Base-by-base conservation (phyloP, 495 filamentous ascomycete species). In the Aspergillus leporis region DNA sequence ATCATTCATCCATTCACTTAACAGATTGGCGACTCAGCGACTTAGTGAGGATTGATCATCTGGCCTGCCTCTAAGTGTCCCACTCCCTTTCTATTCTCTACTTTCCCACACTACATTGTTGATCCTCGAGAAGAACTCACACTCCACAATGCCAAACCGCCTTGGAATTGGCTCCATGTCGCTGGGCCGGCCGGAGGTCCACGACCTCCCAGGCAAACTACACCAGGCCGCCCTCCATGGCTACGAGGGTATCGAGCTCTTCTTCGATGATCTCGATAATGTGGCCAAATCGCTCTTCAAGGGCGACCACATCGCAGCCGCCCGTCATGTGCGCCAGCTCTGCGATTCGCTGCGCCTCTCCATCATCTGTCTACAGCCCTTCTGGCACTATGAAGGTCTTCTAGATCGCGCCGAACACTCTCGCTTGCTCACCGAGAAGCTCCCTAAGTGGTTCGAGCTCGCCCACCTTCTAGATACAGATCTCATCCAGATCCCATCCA, bases 321-420 rank as follows among this genome's bases (percentile, higher is more conserved):
- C 89, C 28, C 66, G 70, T 1, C 68, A 79, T 34, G 81, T 89
- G 32, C 73, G 73, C 10, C 59, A 64, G 0, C 74, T 89, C 32
- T 91, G 88, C 70, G 71, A 81, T 45, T 77, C 77, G 1, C 79
- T 86, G 43, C 67, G 70, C 19, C 77, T 93, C 54, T 70, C 70
- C 40, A 85, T 92, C 59, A 74, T 93, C 62, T 87, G 87, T 56
- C 78, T 93, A 3, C 89, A 93, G 69, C 90, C 90, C 12, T 92
- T 93, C 72, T 81, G 82, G 73, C 85, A 91, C 73, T 92, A 90
- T 74, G 89, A 92, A 63, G 90, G 90, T 3, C 79, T 92, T 0
- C 46, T 86, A 12, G 87, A 92, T 75, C 82, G 87, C 12, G 60
- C 71, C 7, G 78, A 84, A 52, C 86, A 89, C 61, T 70, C 70